Conservation (phyloP, 1,284 basidiomycete species). For the Boletus sp. region DNA sequence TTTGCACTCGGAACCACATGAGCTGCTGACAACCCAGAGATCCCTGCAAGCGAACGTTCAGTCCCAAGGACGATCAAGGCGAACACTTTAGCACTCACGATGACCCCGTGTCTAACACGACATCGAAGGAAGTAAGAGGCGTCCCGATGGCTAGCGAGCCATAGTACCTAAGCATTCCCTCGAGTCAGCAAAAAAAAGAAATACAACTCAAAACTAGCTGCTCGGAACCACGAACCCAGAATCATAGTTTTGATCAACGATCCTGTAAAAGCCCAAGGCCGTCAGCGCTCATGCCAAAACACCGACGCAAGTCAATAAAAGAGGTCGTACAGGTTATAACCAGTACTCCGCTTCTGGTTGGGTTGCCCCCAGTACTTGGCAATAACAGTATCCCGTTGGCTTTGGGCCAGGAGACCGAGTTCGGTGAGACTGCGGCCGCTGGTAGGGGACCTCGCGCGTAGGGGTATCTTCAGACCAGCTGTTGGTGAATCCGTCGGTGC, state of each 20-base stretch:
- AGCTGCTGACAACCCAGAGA: slow-evolving; percentile 22
- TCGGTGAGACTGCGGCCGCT: slow-evolving; percentile 6
- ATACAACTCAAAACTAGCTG: not conserved
- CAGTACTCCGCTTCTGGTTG: slow-evolving; percentile 26
- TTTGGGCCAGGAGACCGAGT: slow-evolving; percentile 20
- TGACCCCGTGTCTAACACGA: slow-evolving; percentile 60
- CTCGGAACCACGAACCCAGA: slow-evolving; percentile 22
- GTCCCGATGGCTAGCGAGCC: slow-evolving; percentile 45
- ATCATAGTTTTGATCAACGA: slow-evolving; percentile 28
- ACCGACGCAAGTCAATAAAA: not conserved
- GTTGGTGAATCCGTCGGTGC: slow-evolving; percentile 15
- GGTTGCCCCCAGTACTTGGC: slow-evolving; percentile 19
- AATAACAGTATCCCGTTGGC: slow-evolving; percentile 23
- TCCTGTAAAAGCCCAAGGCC: slow-evolving; percentile 5
- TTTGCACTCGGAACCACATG: slow-evolving; percentile 18
- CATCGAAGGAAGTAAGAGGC: slow-evolving; percentile 38
- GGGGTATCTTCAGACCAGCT: slow-evolving; percentile 23
- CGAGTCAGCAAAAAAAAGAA: slow-evolving; percentile 2
- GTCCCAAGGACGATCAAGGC: not conserved
- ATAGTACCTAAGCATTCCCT: slow-evolving; percentile 32
- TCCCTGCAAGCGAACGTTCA: slow-evolving; percentile 15
- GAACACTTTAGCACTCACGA: slow-evolving; percentile 29
- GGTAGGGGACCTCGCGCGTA: slow-evolving; percentile 15
- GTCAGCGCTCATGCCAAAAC: slow-evolving; percentile 4
- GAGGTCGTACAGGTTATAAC: slow-evolving; percentile 28